phyloP scores from a whole-genome alignment of 352 stramenopile genomes.

The Pseudoperonospora humuli region DNA sequence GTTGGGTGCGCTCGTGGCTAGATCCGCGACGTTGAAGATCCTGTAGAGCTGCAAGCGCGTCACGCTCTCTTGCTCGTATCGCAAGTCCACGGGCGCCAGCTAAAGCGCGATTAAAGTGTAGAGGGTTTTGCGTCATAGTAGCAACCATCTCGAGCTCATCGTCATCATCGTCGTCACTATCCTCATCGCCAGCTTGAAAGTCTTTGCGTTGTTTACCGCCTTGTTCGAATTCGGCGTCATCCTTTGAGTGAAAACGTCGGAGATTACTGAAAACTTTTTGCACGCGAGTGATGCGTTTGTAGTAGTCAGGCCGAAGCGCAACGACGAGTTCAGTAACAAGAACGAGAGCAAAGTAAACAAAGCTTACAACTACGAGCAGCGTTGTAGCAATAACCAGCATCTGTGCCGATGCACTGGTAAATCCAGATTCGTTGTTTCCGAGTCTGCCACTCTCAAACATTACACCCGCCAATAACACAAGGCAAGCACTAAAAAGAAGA shows the following conservation, averaged over 20 bases:
- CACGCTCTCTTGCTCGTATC: slow-evolving; percentile 34
- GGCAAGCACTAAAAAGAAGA: slow-evolving; percentile 60
- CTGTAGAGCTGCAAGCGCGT: slow-evolving; percentile 43
- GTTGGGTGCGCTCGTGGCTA: slow-evolving; percentile 15
- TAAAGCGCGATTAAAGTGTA: slow-evolving; percentile 44
- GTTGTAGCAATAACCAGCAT: slow-evolving; percentile 43
- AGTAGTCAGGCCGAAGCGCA: slow-evolving; percentile 55
- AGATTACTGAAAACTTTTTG: slow-evolving; percentile 53
- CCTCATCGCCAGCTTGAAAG: neutral
- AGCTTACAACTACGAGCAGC: slow-evolving; percentile 46
- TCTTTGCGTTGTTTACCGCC: slow-evolving; percentile 2
- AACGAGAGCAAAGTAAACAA: slow-evolving; percentile 54
- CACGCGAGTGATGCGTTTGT: slow-evolving; percentile 44
- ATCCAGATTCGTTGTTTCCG: slow-evolving; percentile 29
- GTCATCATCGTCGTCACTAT: slow-evolving; percentile 31
- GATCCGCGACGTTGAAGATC: slow-evolving; percentile 42
- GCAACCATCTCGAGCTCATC: slow-evolving; percentile 60
- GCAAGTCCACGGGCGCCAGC: slow-evolving; percentile 23
- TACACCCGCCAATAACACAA: slow-evolving; percentile 51
- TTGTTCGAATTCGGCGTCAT: slow-evolving; percentile 6
- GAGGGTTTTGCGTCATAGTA: slow-evolving; percentile 56
- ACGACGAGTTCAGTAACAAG: slow-evolving; percentile 57
- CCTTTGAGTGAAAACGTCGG: slow-evolving; percentile 8
- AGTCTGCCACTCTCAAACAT: slow-evolving; percentile 68
- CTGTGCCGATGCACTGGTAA: slow-evolving; percentile 37